Evolutionary conservation across 345 rosid species (phyloP).

Genomic region (Anastatica hierochuntica): DNA sequence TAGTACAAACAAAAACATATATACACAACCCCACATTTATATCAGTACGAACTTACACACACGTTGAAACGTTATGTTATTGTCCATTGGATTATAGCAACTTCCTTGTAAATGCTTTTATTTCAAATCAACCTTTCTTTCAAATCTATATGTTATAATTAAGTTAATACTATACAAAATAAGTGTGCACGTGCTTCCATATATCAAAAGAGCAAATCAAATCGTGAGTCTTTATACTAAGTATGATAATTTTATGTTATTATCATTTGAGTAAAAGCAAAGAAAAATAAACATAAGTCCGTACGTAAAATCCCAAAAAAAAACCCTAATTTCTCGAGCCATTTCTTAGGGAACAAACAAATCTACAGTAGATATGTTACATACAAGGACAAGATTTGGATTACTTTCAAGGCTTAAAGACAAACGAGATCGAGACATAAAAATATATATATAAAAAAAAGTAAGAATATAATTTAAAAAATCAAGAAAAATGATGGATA

Average conservation of each 20-base stretch:
- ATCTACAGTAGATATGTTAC: conserved; percentile 12
- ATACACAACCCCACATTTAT: conserved; percentile 4
- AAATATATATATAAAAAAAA: not conserved
- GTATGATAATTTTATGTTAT: conserved; percentile 28
- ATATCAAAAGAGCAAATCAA: conserved; percentile 17
- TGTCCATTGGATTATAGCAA: conserved; percentile 22
- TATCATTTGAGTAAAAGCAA: not conserved
- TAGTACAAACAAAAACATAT: too few relatives aligned
- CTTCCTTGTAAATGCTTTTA: conserved; percentile 6
- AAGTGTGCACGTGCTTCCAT: conserved; percentile 23
- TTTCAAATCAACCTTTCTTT: conserved; percentile 26
- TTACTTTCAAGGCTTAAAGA: not conserved
- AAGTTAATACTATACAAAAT: too few relatives aligned
- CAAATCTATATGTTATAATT: too few relatives aligned
- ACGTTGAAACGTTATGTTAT: conserved; percentile 13
- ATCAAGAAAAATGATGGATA: conserved; percentile 8
- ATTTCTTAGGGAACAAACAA: conserved; percentile 10
- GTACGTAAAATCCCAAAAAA: conserved; percentile 17
- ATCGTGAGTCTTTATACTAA: conserved; percentile 12
- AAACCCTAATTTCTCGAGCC: conserved; percentile 30
- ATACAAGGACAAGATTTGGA: not conserved
- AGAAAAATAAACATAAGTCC: conserved; percentile 14
- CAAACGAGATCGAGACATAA: conserved; percentile 5
- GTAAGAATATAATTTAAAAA: not conserved
- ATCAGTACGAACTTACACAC: too few relatives aligned